Conservation (phyloP, 2,329 filamentous ascomycete genomes). For the Pseudogymnoascus sp. region DNA sequence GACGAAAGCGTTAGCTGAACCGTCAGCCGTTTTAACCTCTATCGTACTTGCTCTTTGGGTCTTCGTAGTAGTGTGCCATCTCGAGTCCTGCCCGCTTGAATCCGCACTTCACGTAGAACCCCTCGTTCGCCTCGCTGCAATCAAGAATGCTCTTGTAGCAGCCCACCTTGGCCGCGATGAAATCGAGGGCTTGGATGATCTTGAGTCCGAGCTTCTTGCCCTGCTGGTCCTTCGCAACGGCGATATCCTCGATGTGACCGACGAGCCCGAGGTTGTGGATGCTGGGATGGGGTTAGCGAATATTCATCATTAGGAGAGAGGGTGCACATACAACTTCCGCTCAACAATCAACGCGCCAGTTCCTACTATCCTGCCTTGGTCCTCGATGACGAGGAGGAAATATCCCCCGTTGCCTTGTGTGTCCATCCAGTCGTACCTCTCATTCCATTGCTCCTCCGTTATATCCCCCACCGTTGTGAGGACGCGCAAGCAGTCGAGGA, state of each 20-base stretch:
- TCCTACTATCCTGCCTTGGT: slow-evolving; percentile 63
- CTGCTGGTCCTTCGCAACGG: slow-evolving; percentile 89
- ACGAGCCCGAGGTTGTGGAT: slow-evolving; percentile 77
- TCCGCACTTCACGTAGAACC: slow-evolving; percentile 97
- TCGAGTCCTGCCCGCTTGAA: slow-evolving; percentile 87
- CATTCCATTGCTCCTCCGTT: slow-evolving; percentile 61
- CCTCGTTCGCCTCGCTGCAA: slow-evolving; percentile 92
- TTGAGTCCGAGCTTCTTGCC: slow-evolving; percentile 92
- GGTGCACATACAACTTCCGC: slow-evolving; percentile 70
- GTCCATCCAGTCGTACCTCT: slow-evolving; percentile 74
- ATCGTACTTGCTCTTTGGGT: slow-evolving; percentile 10
- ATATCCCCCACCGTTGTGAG: slow-evolving; percentile 89
- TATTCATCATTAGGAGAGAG: background rate
- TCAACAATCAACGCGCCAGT: slow-evolving; percentile 87
- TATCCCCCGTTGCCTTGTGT: slow-evolving; percentile 62
- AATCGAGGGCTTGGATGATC: slow-evolving; percentile 89
- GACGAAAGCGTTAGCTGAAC: background rate
- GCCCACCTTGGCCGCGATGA: slow-evolving; percentile 76
- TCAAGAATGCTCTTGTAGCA: slow-evolving; percentile 98
- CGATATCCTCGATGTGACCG: slow-evolving; percentile 96
- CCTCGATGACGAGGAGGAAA: slow-evolving; percentile 78
- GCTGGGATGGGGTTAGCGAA: slow-evolving; percentile 35
- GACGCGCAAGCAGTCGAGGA: slow-evolving; percentile 84
- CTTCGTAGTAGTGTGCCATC: slow-evolving; percentile 85
- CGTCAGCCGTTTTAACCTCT: background rate